Base-by-base conservation (phyloP, 208 protist species). In the Leishmania aethiopica region DNA sequence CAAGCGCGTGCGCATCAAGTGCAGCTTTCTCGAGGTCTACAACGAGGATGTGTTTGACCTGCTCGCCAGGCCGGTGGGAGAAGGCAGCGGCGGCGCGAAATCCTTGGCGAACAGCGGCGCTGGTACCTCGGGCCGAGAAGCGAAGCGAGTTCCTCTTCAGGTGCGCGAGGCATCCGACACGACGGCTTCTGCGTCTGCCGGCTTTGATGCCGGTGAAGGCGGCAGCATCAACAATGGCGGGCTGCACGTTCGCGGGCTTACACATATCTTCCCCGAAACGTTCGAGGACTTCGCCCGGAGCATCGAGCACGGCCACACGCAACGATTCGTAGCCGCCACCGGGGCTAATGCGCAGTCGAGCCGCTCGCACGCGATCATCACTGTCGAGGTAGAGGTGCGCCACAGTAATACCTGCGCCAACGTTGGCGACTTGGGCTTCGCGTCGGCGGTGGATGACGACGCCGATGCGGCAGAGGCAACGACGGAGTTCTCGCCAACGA, bases 1-100 rank as follows among this genome's bases (percentile, higher is more conserved):
- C 19, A 93, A 94, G 70, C 60, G 77, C 0, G 93, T 96, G 22
- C 85, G 79, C 13, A 47, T 96, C 35, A 88, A 87, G 74, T 92
- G 94, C 80, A 93, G 81, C 64, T 98, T 97, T 80, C 57, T 96
- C 6, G 95, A 98, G 80, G 89, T 98, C 15, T 98, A 98, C 83
- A 98, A 98, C 84, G 95, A 97, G 64, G 90, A 95, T 3, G 92
- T 98, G 2, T 95, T 92, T 62, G 95, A 98, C 72, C 82, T 98
- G 25, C 85, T 97, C 2, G 82, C 84, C 8, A 79, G 78, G 40
- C n/a, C 85, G 17, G 42, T 67, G 49, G 67, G 60, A 15, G 69
- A 49, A 8, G 42, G 66, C 84, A 92, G 72, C 89, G 88, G 72
- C 84, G 91, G 69, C 87, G 90, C 19, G 89, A 94, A 62, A 42